Conservation (phyloP, 2,329 filamentous ascomycete genomes). For the Didymella sp. region DNA sequence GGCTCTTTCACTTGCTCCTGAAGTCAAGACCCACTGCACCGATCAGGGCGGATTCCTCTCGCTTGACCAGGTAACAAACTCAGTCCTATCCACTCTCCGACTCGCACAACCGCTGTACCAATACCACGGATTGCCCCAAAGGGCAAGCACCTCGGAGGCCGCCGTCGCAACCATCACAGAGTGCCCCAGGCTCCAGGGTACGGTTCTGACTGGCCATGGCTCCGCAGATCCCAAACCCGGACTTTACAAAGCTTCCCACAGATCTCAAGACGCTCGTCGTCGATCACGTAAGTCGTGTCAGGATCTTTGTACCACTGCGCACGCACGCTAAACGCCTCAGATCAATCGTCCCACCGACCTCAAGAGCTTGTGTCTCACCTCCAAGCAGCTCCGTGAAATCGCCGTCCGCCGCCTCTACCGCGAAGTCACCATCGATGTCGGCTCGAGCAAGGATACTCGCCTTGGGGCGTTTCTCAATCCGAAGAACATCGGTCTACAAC, state of each 20-base stretch:
- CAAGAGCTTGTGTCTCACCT: constrained; percentile 56
- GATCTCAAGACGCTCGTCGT: constrained; percentile 52
- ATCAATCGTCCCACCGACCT: constrained; percentile 57
- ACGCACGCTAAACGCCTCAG: constrained; percentile 30
- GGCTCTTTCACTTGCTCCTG: not conserved
- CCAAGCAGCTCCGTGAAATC: constrained; percentile 56
- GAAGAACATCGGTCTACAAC: constrained; percentile 56
- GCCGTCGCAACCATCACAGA: constrained; percentile 2
- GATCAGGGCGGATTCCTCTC: not conserved
- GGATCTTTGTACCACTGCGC: not conserved
- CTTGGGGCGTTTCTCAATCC: constrained; percentile 56
- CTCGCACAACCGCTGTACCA: not conserved
- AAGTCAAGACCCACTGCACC: not conserved
- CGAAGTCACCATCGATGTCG: constrained; percentile 57
- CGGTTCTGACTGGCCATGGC: constrained; percentile 33
- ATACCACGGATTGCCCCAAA: not conserved
- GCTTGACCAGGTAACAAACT: not conserved
- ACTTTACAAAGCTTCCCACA: constrained; percentile 46
- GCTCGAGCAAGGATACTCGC: constrained; percentile 52
- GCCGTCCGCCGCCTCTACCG: constrained; percentile 56
- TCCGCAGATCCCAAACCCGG: constrained; percentile 5
- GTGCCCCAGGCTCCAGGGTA: not conserved
- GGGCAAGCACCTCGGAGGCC: constrained; percentile 3
- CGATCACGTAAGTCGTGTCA: constrained; percentile 44
- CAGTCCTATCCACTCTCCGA: not conserved